Percentiles rank a stretch among this genome's conserved stretches.
Conservation (phyloP, 176 grass and related monocot genomes). For the Musa beccarii region DNA sequence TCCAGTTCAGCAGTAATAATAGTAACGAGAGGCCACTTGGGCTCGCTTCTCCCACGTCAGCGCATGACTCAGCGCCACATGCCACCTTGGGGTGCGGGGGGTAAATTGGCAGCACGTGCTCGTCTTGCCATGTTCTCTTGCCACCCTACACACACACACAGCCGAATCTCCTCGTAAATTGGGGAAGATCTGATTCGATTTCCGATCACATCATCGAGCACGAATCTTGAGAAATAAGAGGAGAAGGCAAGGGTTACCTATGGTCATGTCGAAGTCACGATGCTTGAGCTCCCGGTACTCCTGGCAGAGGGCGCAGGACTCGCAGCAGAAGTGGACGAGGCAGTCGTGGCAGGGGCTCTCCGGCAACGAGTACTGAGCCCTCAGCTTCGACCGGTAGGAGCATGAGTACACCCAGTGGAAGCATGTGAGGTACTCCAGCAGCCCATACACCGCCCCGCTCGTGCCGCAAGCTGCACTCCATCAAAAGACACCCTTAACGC, state of each 20-base stretch:
- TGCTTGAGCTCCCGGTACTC: constrained; percentile 56
- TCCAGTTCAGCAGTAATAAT: too few relatives aligned
- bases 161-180: neutral
- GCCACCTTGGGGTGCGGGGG: constrained; percentile 19
- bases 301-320: constrained; percentile 47
- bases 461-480: constrained; percentile 33
- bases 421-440: neutral
- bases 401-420: constrained; percentile 50
- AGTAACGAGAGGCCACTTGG: too few relatives aligned
- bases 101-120: neutral
- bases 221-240: neutral
- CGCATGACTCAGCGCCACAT: neutral
- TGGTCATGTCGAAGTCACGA: constrained; percentile 41
- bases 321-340: constrained; percentile 63
- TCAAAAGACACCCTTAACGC: neutral
- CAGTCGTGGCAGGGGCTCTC: constrained; percentile 47
- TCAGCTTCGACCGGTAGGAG: constrained; percentile 45
- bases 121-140: constrained; percentile 26
- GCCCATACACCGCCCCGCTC: constrained; percentile 33
- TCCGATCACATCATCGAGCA: neutral
- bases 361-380: constrained; percentile 27
- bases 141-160: constrained; percentile 14
- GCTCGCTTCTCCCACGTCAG: neutral
- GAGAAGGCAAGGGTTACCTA: constrained; percentile 24
- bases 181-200: neutral